A percentile compares a stretch with the other conserved stretches of the same genome.
These are phyloP conservation scores for Pigoraptor vietnamica DNA, from an alignment of 78 protist species.

Conservation along the genomic window DNA sequence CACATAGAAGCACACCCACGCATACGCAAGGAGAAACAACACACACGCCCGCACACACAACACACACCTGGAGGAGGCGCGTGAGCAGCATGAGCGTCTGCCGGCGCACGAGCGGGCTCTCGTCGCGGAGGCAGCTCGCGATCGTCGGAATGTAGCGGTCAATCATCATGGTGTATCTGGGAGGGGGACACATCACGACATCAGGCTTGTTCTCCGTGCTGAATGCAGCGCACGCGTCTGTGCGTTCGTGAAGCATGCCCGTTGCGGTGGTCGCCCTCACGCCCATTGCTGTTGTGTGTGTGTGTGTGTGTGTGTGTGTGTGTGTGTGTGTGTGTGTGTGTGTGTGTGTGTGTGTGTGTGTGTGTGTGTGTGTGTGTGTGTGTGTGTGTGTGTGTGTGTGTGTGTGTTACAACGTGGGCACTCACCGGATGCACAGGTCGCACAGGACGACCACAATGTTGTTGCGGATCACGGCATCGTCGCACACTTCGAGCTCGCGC, in stretches of 20 bases:
- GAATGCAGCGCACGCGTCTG: neutral
- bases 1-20: too few species aligned
- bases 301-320: neutral
- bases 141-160: conserved; percentile 53
- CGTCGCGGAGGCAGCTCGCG: conserved; percentile 51
- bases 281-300: too few species aligned
- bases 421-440: conserved; percentile 56
- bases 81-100: conserved; percentile 61
- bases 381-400: too few species aligned
- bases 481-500: conserved; percentile 48
- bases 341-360: too few species aligned
- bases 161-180: conserved; percentile 51
- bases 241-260: neutral
- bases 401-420: too few species aligned
- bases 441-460: conserved; percentile 69
- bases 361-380: too few species aligned
- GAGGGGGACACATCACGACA: too few species aligned
- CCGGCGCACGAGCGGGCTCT: conserved; percentile 49
- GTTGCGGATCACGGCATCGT: conserved; percentile 55
- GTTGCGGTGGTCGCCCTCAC: neutral
- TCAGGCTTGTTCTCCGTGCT: too few species aligned
- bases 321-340: too few species aligned
- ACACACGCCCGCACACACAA: neutral
- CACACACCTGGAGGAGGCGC: conserved; percentile 17
- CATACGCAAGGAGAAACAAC: neutral